Percentiles rank a stretch among this genome's conserved stretches.
Evolutionary conservation across 2,329 filamentous ascomycete species (phyloP).

Genomic region (Tolypocladium nubicola): DNA sequence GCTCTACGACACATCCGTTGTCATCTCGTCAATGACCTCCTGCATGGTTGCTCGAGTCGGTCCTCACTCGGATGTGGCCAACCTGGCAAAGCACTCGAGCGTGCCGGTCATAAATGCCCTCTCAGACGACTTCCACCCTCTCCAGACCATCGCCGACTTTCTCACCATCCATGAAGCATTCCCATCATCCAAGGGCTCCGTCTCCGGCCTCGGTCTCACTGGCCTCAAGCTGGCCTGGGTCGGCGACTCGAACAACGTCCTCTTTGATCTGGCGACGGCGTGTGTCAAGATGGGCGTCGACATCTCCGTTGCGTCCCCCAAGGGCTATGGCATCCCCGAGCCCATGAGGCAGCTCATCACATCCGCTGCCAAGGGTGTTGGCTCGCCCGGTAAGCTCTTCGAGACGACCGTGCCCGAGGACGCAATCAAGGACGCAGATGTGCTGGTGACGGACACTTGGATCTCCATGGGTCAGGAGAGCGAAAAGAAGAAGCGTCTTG

Average conservation of each 20-base stretch:
- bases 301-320: slow-evolving; percentile 76
- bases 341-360: slow-evolving; percentile 65
- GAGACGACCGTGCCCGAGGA: slow-evolving; percentile 78
- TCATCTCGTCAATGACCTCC: slow-evolving; percentile 89
- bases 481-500: slow-evolving; percentile 65
- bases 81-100: slow-evolving; percentile 59
- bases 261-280: slow-evolving; percentile 85
- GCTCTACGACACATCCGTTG: slow-evolving; percentile 80
- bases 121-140: slow-evolving; percentile 83
- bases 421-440: slow-evolving; percentile 73
- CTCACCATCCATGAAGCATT: slow-evolving; percentile 80
- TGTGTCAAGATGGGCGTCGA: slow-evolving; percentile 81
- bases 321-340: slow-evolving; percentile 71
- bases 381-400: slow-evolving; percentile 52
- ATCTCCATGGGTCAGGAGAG: slow-evolving; percentile 96
- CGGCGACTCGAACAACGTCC: slow-evolving; percentile 92
- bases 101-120: slow-evolving; percentile 83
- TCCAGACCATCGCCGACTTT: slow-evolving; percentile 91
- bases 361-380: slow-evolving; percentile 45
- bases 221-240: slow-evolving; percentile 92
- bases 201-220: slow-evolving; percentile 52
- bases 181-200: slow-evolving; percentile 30
- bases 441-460: slow-evolving; percentile 96
- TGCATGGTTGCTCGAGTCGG: slow-evolving; percentile 74
- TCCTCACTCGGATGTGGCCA: slow-evolving; percentile 63